Conservation (phyloP, 768 basidiomycete species). For the Holtermanniella nyarrowii region DNA sequence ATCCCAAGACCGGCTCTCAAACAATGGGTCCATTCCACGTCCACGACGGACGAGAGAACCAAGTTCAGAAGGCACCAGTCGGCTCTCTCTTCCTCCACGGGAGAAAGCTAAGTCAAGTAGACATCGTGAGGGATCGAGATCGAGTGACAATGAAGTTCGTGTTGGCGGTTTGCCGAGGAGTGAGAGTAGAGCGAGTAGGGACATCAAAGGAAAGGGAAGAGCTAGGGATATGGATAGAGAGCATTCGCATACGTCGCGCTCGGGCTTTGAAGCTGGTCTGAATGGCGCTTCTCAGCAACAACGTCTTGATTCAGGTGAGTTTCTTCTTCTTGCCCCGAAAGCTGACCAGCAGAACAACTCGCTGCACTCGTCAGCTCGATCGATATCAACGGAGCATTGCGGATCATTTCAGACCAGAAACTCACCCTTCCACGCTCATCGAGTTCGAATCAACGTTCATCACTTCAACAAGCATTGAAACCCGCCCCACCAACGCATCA, state of each 20-base stretch:
- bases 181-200: neutral
- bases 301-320: too few species aligned
- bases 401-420: neutral
- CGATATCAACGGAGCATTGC: neutral
- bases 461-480: too few species aligned
- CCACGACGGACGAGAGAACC: neutral
- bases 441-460: neutral
- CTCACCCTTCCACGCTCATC: neutral
- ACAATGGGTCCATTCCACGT: neutral
- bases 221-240: too few species aligned
- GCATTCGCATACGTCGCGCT: too few species aligned
- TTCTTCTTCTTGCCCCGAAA: too few species aligned
- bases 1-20: neutral
- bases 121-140: neutral
- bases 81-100: neutral
- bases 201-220: neutral
- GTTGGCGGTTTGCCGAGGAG: too few species aligned
- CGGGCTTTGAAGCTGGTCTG: too few species aligned
- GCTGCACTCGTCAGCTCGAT: neutral
- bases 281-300: too few species aligned
- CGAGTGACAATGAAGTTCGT: neutral
- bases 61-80: neutral
- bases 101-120: neutral
- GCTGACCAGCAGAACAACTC: neutral
- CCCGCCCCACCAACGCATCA: neutral